phyloP scores from a whole-genome alignment of 805 yeast genomes.

The Starmerella apicola region DNA sequence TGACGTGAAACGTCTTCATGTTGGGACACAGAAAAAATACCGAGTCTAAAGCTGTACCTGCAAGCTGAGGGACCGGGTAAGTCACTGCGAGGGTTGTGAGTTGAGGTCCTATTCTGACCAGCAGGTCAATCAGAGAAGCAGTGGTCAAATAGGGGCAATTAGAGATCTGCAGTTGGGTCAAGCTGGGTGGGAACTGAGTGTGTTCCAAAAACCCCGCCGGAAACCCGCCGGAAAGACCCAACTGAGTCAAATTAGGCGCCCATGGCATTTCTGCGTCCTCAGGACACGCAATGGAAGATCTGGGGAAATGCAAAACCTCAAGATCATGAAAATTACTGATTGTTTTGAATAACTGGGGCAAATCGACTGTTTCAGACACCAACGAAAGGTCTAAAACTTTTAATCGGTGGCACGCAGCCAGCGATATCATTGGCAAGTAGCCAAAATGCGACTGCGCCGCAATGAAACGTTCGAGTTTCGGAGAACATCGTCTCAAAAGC shows the following conservation, averaged over 20 bases:
- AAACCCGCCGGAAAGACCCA: conserved; percentile 81
- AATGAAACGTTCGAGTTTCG: conserved; percentile 50
- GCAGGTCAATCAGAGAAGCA: conserved; percentile 47
- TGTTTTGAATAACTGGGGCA: conserved; percentile 65
- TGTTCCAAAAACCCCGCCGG: conserved; percentile 63
- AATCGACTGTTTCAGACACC: conserved; percentile 81
- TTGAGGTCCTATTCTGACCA: conserved; percentile 53
- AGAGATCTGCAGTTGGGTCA: conserved; percentile 61
- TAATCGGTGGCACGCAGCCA: conserved; percentile 56
- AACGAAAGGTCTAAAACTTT: conserved; percentile 62
- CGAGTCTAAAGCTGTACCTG: conserved; percentile 56
- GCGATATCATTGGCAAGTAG: conserved; percentile 69
- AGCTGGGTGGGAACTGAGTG: conserved; percentile 60
- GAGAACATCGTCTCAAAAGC: conserved; percentile 62
- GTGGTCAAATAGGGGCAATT: conserved; percentile 75
- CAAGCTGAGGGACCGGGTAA: conserved; percentile 80
- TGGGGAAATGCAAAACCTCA: conserved; percentile 72
- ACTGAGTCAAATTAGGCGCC: conserved; percentile 65
- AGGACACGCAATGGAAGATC: conserved; percentile 64
- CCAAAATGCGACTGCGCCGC: conserved; percentile 97
- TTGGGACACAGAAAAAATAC: conserved; percentile 69
- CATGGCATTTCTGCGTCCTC: conserved; percentile 41
- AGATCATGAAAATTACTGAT: conserved; percentile 49
- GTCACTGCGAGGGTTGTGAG: conserved; percentile 52
- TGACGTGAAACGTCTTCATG: conserved; percentile 46